phyloP scores from a whole-genome alignment of 306 rosid genomes.

The Fagus sylvatica region DNA sequence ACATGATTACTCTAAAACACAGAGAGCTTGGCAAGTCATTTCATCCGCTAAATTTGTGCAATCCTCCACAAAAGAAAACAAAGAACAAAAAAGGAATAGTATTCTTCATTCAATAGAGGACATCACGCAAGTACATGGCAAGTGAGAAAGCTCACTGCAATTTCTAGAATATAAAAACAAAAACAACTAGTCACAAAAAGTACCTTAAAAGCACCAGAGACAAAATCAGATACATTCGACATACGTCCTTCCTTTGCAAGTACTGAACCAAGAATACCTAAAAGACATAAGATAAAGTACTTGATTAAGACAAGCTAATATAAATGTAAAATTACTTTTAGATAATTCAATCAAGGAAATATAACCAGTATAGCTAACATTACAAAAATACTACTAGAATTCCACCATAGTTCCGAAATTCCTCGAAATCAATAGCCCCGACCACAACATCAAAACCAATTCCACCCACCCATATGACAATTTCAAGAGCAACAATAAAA shows the following conservation, averaged over 20 bases:
- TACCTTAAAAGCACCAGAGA: slow-evolving; percentile 89
- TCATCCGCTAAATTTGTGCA: background rate
- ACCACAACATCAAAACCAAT: background rate
- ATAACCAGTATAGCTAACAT: background rate
- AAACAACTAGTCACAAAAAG: slow-evolving; percentile 5
- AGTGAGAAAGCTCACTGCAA: background rate
- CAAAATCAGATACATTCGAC: slow-evolving; percentile 54
- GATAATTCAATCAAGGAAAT: background rate
- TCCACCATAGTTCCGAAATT: background rate
- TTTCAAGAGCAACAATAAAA: background rate
- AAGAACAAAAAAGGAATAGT: background rate
- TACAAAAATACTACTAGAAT: background rate
- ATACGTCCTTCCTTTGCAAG: slow-evolving; percentile 84
- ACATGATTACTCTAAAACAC: background rate
- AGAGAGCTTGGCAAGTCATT: background rate
- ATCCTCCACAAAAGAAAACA: background rate
- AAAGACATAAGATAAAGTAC: slow-evolving; percentile 14
- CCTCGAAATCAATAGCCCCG: background rate
- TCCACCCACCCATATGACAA: background rate
- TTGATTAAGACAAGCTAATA: slow-evolving; percentile 8
- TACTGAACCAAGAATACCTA: slow-evolving; percentile 88
- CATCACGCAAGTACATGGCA: background rate
- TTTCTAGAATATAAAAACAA: background rate
- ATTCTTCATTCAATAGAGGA: slow-evolving; percentile 2
- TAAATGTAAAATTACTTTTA: background rate